Evolutionary conservation across 108 stramenopile species (phyloP), one percentile per base, ranked within the genome.

Genomic region (Aureococcus anophagefferens): DNA sequence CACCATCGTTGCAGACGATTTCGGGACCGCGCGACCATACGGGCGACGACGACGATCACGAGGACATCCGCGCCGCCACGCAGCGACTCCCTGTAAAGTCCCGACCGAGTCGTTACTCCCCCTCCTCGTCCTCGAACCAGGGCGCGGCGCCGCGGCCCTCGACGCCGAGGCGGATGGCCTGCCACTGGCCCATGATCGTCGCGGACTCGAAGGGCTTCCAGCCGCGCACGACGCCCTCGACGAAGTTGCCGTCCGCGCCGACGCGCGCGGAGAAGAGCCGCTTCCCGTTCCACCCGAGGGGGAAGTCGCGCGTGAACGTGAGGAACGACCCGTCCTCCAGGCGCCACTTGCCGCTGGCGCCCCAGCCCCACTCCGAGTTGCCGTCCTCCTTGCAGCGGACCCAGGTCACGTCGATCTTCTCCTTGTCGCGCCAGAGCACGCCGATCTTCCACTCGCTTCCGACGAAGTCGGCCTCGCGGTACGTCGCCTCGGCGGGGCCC

Each of bases 361-460:
- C 74, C 68, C 89, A 87, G 30, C 89, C 91, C 89, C 89, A 92
- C 51, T 59, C 21, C 25, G 51, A 18, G 21, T 1, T 78, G 68
- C 85, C 82, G 70, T 81, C 81, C 5, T 75, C 75, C 18, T 76
- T 81, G 51, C 88, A 75, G 30, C 91, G 89, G 18, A 81, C 80
- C 89, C 88, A 89, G 46, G 91, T 90, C 69, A 89, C 89, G n/a
- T 79, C 84, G 80, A 90, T 89, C 33, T 75, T 66, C 37, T 80
- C 79, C 59, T 68, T 68, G 46, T 71, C 68, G 36, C 62, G 71
- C 51, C 51, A 59, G 21, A 59, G 51, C 51, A 59, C 51, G 28
- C 91, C 89, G 29, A 92, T 79, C 72, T 89, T 73, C 91, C 91
- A 92, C 74, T 90, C 89, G 32, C 84, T 83, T 59, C 79, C 75